These are phyloP conservation scores for Tricharina praecox DNA, from an alignment of 495 filamentous ascomycete genomes.

Conservation along the genomic window DNA sequence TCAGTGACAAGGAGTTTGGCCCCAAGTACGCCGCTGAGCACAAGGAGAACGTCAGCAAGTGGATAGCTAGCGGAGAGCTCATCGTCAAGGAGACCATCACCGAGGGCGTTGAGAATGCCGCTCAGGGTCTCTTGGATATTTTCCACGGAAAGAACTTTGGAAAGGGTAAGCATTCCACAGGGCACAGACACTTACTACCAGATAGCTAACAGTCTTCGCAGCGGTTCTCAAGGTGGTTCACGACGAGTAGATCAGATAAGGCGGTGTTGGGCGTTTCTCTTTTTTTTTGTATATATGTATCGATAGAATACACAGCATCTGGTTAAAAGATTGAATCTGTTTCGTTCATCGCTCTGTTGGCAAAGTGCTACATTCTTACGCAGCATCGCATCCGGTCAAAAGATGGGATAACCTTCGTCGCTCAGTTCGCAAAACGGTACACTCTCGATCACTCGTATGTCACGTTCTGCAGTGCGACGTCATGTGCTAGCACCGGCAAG, in stretches of 20 bases:
- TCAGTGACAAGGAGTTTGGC: conserved; percentile 42
- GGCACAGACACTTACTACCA: too few relatives aligned
- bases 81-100: conserved; percentile 54
- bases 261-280: neutral
- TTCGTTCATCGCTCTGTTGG: neutral
- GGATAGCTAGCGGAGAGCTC: conserved; percentile 69
- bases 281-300: neutral
- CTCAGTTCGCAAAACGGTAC: too few relatives aligned
- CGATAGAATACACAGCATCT: neutral
- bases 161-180: too few relatives aligned
- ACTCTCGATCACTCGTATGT: too few relatives aligned
- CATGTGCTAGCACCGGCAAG: too few relatives aligned
- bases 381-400: too few relatives aligned
- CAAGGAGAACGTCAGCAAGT: conserved; percentile 63
- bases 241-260: neutral
- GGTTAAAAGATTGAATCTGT: neutral
- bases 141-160: conserved; percentile 79
- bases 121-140: conserved; percentile 73
- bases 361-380: too few relatives aligned
- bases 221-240: conserved; percentile 11
- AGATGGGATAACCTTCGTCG: too few relatives aligned
- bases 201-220: too few relatives aligned
- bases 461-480: too few relatives aligned
- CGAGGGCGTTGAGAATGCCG: conserved; percentile 65
- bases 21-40: conserved; percentile 57